Evolutionary conservation across 352 stramenopile genomes (phyloP).

Genomic region (Phytophthora brassicae): DNA sequence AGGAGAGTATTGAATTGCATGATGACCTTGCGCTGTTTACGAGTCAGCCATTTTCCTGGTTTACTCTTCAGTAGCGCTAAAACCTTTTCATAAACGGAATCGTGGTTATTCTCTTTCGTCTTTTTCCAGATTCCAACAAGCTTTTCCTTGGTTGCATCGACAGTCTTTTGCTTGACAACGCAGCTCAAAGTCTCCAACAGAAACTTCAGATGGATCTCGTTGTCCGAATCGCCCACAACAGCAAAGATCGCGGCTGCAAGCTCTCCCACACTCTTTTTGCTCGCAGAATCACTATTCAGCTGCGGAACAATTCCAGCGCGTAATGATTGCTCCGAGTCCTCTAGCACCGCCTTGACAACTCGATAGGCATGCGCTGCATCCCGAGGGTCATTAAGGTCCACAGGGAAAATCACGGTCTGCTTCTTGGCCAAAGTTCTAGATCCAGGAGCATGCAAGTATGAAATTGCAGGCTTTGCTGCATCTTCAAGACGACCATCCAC

Average conservation of each 20-base stretch:
- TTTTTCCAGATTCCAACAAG: conserved; percentile 47
- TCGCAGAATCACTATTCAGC: conserved; percentile 19
- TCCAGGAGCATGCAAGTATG: conserved; percentile 56
- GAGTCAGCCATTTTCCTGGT: conserved; percentile 25
- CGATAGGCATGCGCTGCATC: conserved; percentile 60
- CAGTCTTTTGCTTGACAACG: conserved; percentile 52
- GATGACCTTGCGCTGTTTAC: conserved; percentile 29
- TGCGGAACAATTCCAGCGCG: conserved; percentile 64
- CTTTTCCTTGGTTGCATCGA: conserved; percentile 53
- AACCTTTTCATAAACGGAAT: conserved; percentile 29
- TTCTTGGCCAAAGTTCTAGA: conserved; percentile 64
- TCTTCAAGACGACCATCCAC: conserved; percentile 58
- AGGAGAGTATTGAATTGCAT: conserved; percentile 50
- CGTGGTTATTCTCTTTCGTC: conserved; percentile 20
- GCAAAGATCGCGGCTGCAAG: conserved; percentile 52
- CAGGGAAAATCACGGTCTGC: conserved; percentile 67
- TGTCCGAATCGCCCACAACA: conserved; percentile 55
- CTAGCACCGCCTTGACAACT: conserved; percentile 61
- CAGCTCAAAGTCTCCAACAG: conserved; percentile 59
- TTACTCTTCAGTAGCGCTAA: conserved; percentile 24
- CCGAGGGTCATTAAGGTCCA: conserved; percentile 48
- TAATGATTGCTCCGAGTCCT: conserved; percentile 65
- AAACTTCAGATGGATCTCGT: conserved; percentile 51
- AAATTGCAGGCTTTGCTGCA: conserved; percentile 45
- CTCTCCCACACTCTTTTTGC: conserved; percentile 30